phyloP scores from a whole-genome alignment of 768 basidiomycete species.

The Rhizopogon vesiculosus region DNA sequence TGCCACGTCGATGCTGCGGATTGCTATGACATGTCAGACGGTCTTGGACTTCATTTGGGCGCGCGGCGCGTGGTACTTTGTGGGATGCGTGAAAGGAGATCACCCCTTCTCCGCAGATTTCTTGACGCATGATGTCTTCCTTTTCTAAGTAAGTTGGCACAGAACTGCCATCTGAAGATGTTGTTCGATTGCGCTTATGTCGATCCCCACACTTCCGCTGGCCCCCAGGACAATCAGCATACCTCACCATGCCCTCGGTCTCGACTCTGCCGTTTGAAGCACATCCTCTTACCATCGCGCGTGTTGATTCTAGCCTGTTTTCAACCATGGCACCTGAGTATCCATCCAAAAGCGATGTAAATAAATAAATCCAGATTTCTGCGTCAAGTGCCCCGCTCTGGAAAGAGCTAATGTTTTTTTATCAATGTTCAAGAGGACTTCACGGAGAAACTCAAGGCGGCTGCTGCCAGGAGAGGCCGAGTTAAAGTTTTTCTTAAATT shows the following conservation, averaged over 20 bases:
- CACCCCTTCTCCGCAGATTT: no score
- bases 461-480: slow-evolving; percentile 17
- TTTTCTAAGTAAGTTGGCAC: slow-evolving; percentile 1
- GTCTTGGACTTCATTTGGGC: no score
- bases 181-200: slow-evolving; percentile 37
- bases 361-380: not conserved
- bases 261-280: slow-evolving; percentile 37
- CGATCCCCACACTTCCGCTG: slow-evolving; percentile 40
- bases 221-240: slow-evolving; percentile 46
- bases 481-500: slow-evolving; percentile 42
- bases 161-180: slow-evolving; percentile 35
- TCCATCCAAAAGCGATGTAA: slow-evolving; percentile 6
- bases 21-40: no score
- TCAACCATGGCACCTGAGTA: not conserved
- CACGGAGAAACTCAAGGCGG: slow-evolving; percentile 38
- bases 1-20: no score
- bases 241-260: slow-evolving; percentile 38
- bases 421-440: slow-evolving; percentile 51
- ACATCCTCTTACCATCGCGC: slow-evolving; percentile 53
- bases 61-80: no score
- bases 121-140: no score
- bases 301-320: slow-evolving; percentile 15
- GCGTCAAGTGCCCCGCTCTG: slow-evolving; percentile 4
- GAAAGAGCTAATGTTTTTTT: slow-evolving; percentile 43
- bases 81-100: no score